A percentile compares a stretch with the other conserved stretches of the same genome.
Evolutionary conservation across 352 stramenopile species (phyloP).

Genomic region (Lagenidium giganteum): DNA sequence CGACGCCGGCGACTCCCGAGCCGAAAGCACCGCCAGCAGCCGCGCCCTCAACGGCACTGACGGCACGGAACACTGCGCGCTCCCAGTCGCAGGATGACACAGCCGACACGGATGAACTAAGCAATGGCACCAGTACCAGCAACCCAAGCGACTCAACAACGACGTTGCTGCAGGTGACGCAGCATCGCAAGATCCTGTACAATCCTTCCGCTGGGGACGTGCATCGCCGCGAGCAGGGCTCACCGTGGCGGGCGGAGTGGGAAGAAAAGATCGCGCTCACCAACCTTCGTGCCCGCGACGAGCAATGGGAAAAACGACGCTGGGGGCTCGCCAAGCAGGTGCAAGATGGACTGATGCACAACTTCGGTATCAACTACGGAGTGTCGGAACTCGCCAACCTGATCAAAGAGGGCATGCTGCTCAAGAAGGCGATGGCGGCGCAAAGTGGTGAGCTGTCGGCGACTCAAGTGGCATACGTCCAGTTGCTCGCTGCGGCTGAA

Average conservation of each 20-base stretch:
- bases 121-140: too few relatives aligned
- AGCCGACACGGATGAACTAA: too few relatives aligned
- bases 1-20: too few relatives aligned
- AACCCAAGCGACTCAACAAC: background rate
- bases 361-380: conserved; percentile 67
- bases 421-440: conserved; percentile 24
- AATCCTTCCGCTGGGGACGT: conserved; percentile 63
- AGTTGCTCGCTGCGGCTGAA: conserved; percentile 60
- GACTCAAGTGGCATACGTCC: conserved; percentile 48
- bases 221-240: conserved; percentile 44
- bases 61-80: too few relatives aligned
- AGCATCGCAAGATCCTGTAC: conserved; percentile 33
- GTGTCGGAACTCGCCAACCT: conserved; percentile 57
- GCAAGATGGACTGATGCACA: conserved; percentile 64
- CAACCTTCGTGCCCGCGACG: conserved; percentile 44
- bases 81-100: too few relatives aligned
- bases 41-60: too few relatives aligned
- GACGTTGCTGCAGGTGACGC: background rate
- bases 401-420: conserved; percentile 43
- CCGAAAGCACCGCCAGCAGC: too few relatives aligned
- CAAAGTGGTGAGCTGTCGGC: conserved; percentile 29
- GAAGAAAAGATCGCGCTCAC: conserved; percentile 30
- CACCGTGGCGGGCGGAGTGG: conserved; percentile 39
- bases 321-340: conserved; percentile 73
- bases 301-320: conserved; percentile 62